Conservation (phyloP, 2,329 filamentous ascomycete genomes). For the Emergomyces orientalis region DNA sequence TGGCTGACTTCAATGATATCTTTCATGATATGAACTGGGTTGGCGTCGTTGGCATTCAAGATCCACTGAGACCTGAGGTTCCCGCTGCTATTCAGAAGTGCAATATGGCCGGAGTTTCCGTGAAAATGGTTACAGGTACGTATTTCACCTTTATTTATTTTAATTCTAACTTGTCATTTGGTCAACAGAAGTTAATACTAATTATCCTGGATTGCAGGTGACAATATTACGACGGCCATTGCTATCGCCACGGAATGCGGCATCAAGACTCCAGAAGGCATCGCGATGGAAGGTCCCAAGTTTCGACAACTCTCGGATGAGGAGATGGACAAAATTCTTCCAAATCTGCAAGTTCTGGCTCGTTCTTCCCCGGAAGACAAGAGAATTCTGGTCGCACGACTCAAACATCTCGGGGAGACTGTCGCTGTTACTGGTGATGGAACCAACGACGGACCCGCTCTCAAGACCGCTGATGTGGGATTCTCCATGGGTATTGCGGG, state of each 20-base stretch:
- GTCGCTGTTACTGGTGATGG: slow-evolving; percentile 57
- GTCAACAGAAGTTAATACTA: neutral
- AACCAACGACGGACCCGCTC: slow-evolving; percentile 56
- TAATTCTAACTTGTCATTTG: neutral
- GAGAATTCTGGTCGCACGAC: slow-evolving; percentile 51
- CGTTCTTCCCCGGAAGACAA: slow-evolving; percentile 60
- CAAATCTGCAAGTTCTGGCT: slow-evolving; percentile 53
- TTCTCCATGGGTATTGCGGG: slow-evolving; percentile 61
- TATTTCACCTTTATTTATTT: neutral
- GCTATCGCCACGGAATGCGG: slow-evolving; percentile 68
- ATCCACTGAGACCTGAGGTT: slow-evolving; percentile 61
- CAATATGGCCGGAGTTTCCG: slow-evolving; percentile 58
- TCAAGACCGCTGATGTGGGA: slow-evolving; percentile 57
- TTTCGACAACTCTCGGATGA: slow-evolving; percentile 54
- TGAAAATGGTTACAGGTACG: slow-evolving; percentile 60
- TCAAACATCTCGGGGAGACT: slow-evolving; percentile 55
- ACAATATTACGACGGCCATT: slow-evolving; percentile 62
- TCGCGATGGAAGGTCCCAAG: slow-evolving; percentile 60
- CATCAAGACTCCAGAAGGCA: slow-evolving; percentile 50
- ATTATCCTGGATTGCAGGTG: slow-evolving; percentile 29
- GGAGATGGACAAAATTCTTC: slow-evolving; percentile 51
- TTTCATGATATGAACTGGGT: slow-evolving; percentile 66
- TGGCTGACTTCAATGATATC: slow-evolving; percentile 58
- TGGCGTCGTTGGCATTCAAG: slow-evolving; percentile 64
- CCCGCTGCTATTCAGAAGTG: slow-evolving; percentile 58